These are phyloP conservation scores for Rhodotorula sp. DNA, from an alignment of 1,284 basidiomycete species.

Conservation along the genomic window DNA sequence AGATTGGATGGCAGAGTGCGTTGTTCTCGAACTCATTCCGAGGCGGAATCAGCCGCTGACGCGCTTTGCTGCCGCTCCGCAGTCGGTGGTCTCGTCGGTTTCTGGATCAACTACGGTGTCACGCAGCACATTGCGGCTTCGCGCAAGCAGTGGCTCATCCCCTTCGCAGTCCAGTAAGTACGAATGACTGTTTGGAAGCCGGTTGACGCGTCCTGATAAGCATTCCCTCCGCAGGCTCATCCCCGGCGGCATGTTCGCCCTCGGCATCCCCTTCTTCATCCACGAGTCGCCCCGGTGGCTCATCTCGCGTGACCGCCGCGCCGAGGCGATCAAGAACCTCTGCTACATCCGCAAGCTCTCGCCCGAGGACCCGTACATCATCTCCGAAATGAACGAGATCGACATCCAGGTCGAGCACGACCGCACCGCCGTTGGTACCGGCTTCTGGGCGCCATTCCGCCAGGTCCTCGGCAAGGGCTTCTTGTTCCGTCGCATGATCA, in stretches of 20 bases:
- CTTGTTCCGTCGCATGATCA: slow-evolving; percentile 29
- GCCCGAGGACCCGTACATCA: slow-evolving; percentile 25
- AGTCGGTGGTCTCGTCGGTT: slow-evolving; percentile 37
- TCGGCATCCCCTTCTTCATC: slow-evolving; percentile 55
- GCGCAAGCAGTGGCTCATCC: slow-evolving; percentile 22
- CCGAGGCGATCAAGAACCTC: slow-evolving; percentile 60
- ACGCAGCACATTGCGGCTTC: slow-evolving; percentile 10
- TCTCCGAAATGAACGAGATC: slow-evolving; percentile 35
- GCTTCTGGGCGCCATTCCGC: slow-evolving; percentile 34
- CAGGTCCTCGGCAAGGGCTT: slow-evolving; percentile 30
- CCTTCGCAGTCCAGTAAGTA: slow-evolving; percentile 2
- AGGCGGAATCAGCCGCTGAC: background rate
- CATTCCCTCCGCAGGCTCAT: slow-evolving; percentile 47
- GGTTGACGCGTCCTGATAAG: too few species aligned
- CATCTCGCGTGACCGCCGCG: slow-evolving; percentile 57
- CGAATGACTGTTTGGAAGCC: background rate
- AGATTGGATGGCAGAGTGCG: slow-evolving; percentile 47
- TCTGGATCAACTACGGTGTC: slow-evolving; percentile 31
- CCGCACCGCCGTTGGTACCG: slow-evolving; percentile 28
- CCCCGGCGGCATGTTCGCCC: slow-evolving; percentile 57
- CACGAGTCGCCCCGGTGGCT: slow-evolving; percentile 65
- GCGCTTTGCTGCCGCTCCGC: too few species aligned
- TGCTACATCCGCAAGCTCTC: slow-evolving; percentile 44
- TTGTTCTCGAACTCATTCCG: background rate
- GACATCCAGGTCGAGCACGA: slow-evolving; percentile 38